Percentiles rank a stretch among this genome's conserved stretches.
Evolutionary conservation across 2,329 filamentous ascomycete genomes (phyloP).

Genomic region (Botryotinia calthae): DNA sequence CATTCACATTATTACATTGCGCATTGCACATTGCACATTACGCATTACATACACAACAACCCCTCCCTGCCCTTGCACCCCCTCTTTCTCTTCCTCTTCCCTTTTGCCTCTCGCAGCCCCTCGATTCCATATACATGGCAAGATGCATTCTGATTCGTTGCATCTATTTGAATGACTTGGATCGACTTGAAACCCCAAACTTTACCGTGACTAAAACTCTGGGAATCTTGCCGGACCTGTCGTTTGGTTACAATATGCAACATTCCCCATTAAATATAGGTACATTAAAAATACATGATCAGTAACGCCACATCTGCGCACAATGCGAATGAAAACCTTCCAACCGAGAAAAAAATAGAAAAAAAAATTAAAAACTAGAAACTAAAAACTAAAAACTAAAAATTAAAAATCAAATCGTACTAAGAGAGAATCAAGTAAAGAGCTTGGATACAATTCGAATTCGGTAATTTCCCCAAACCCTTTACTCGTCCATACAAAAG

Average conservation of each 20-base stretch:
- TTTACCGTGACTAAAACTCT: background rate
- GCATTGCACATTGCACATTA: background rate
- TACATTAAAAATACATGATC: background rate
- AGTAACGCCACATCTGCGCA: background rate
- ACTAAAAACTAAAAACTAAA: background rate
- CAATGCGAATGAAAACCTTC: background rate
- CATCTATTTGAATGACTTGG: no score
- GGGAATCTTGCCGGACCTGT: background rate
- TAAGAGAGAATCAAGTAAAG: background rate
- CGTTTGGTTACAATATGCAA: background rate
- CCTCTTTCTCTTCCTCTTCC: background rate
- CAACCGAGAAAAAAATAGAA: background rate
- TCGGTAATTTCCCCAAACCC: constrained; percentile 2
- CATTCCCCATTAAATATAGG: background rate
- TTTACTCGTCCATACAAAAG: background rate
- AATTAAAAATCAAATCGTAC: background rate
- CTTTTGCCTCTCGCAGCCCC: background rate
- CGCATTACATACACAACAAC: background rate
- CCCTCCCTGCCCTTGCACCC: background rate
- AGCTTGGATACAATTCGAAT: constrained; percentile 6
- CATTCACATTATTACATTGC: no score
- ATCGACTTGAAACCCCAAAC: no score
- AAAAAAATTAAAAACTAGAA: background rate
- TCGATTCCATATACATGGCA: background rate
- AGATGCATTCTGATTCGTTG: background rate